Percentiles rank a stretch among this genome's conserved stretches.
Evolutionary conservation across 148 eudicot species (phyloP).

Genomic region (Chenopodium suecicum): DNA sequence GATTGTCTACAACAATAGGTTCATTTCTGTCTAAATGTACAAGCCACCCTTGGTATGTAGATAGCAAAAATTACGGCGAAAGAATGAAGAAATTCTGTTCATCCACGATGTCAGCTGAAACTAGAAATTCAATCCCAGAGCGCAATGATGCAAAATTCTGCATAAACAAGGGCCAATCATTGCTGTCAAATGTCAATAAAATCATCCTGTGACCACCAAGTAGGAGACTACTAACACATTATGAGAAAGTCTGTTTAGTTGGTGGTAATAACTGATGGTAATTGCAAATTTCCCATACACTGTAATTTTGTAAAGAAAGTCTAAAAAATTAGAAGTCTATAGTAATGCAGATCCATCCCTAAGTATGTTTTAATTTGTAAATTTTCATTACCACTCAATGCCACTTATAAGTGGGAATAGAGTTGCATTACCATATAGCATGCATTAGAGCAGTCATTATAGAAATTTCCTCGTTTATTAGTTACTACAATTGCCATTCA

Average conservation of each 20-base stretch:
- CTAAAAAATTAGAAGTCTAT: neutral
- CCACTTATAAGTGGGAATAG: neutral
- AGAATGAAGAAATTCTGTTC: conserved; percentile 11
- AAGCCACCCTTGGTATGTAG: conserved; percentile 22
- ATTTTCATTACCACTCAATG: neutral
- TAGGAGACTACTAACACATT: neutral
- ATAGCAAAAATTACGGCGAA: conserved; percentile 19
- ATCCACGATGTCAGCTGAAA: conserved; percentile 1
- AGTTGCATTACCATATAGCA: neutral
- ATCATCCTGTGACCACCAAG: neutral
- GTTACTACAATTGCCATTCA: neutral
- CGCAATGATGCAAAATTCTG: conserved; percentile 19
- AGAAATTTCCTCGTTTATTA: too few species aligned
- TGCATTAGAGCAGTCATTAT: too few species aligned
- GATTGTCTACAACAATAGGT: conserved; percentile 9
- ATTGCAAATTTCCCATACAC: too few species aligned
- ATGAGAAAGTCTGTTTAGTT: neutral
- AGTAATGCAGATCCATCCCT: neutral
- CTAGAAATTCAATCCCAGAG: neutral
- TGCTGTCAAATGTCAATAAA: neutral
- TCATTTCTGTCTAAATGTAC: conserved; percentile 25
- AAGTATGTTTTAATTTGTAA: neutral
- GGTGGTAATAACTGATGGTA: neutral
- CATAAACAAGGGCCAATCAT: neutral
- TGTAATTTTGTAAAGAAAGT: neutral